Evolutionary conservation across 1,284 basidiomycete genomes (phyloP).

Genomic region (Chalciporus piperatoides): DNA sequence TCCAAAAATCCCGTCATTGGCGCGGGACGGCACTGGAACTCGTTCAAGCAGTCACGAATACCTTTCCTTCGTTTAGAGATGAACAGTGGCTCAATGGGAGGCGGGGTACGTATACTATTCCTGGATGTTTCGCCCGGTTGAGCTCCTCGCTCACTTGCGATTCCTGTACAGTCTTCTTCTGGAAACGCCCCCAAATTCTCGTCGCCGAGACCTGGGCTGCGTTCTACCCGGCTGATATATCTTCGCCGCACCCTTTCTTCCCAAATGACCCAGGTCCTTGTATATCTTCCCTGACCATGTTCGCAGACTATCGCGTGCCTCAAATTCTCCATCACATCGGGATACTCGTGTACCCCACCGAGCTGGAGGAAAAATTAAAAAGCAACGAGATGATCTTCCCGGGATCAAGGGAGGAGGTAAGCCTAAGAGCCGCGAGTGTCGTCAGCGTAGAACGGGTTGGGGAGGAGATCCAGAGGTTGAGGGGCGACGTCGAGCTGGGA

Average conservation of each 20-base stretch:
- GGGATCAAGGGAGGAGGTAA: conserved; percentile 65
- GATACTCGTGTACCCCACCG: conserved; percentile 63
- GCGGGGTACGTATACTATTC: conserved; percentile 42
- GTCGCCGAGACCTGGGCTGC: conserved; percentile 84
- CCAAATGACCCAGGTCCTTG: conserved; percentile 49
- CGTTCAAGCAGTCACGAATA: conserved; percentile 63
- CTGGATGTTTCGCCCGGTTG: neutral
- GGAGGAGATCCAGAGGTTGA: conserved; percentile 34
- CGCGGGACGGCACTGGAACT: conserved; percentile 67
- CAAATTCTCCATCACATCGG: conserved; percentile 78
- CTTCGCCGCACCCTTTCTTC: conserved; percentile 61
- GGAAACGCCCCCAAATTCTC: conserved; percentile 84
- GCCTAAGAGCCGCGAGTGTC: conserved; percentile 70
- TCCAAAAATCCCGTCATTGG: conserved; percentile 47
- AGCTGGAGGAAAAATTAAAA: conserved; percentile 48
- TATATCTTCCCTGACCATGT: conserved; percentile 75
- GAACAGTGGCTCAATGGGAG: conserved; percentile 54
- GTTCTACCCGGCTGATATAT: conserved; percentile 54
- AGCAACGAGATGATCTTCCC: conserved; percentile 42
- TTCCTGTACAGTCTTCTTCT: conserved; percentile 55
- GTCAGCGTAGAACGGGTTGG: conserved; percentile 71
- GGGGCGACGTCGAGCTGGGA: conserved; percentile 8
- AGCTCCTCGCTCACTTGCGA: neutral
- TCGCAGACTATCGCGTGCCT: conserved; percentile 83
- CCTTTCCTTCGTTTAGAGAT: conserved; percentile 75